Base-by-base conservation (phyloP, 2,329 filamentous ascomycete species). In the Phaeosphaeria sp. region DNA sequence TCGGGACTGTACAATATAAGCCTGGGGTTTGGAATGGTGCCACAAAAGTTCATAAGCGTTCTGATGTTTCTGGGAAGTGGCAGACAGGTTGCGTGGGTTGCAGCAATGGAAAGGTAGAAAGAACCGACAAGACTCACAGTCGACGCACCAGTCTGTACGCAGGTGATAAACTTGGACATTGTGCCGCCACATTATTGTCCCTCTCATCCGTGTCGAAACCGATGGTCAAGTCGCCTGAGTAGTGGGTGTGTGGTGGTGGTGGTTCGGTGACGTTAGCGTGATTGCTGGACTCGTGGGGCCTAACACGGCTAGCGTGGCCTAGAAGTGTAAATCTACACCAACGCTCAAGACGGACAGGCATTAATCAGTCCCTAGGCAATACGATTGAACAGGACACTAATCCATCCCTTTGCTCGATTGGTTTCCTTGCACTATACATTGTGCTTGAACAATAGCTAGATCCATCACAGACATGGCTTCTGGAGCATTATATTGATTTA, bases 151-250 rank as follows among this genome's bases (percentile, higher is more conserved):
- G 68, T 72, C 22, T 60, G 57, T 8, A 69, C 60, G 53, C 71
- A 74, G 5, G 57, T 59, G 15, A 73, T 65, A 22, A 55, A 56
- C 51, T 59, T 60, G 39, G 51, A 56, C 61, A 61, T 64, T 22
- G 7, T 50, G 56, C 13, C 18, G 8, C 44, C 30, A 40, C 49
- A 56, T 58, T 24, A 46, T 61, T 36, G 40, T 44, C 20, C 4
- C 43, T 15, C 27, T n/a, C 4, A 21, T 13, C 2, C 13, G 15
- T 44, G 18, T 20, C 18, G 6, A 21, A 21, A 15, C 6, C 8
- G 13, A 36, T 36, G 25, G 8, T 36, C 30, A 36, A 40, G 36
- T 11, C 36, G 13, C 36, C 36, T 40, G 13, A 4, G 36, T 40
- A 15, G 36, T 40, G 5, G 36, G 3, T 18, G 6, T 45, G 22